Evolutionary conservation across 2,329 filamentous ascomycete genomes (phyloP), one percentile per base, ranked within the genome.

Genomic region (Exserohilum turcica): DNA sequence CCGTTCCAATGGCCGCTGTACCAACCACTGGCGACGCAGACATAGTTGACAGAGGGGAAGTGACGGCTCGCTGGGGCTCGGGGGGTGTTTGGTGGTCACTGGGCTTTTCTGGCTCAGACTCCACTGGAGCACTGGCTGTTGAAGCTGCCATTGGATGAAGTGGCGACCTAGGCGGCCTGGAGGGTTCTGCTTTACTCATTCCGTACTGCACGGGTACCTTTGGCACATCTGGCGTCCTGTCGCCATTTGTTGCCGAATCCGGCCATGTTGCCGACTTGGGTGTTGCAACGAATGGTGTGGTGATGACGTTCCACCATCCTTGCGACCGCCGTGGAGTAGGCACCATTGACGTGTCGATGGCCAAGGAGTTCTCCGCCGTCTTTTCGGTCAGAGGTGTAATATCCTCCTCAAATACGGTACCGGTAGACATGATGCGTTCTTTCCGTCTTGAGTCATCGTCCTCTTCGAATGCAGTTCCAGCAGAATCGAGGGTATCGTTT

Each of bases 281-380:
- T 56, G 78, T 70, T 46, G 68, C 65, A 19, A 73, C 67, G 64
- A 91, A 91, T 0, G 89, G 89, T 1, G 88, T 89, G 6, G 83
- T 86, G 49, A 92, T 84, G 60, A 89, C 81, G 64, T 90, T 89
- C 89, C 89, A 92, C 88, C 89, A 92, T 16, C 89, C 89, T 54
- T 81, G 80, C 21, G 86, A 87, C 49, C 80, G 81, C 9, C 83
- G 81, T 36, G 78, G 81, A 24, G 82, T 84, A 35, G 82, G 84
- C 5, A 75, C 64, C 16, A 71, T 59, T 13, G 64, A 63, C 3
- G 74, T 75, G 43, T 77, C 72, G 19, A 77, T 61, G 40, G 68
- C 60, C 37, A 76, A 46, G 42, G 79, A 72, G 13, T 61, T 61
- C 15, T 68, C 64, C 5, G 60, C 43, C n/a, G 53, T 62, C 21